These are phyloP conservation scores for Diatrype stigma DNA, from an alignment of 2,329 filamentous ascomycete species.

Conservation along the genomic window DNA sequence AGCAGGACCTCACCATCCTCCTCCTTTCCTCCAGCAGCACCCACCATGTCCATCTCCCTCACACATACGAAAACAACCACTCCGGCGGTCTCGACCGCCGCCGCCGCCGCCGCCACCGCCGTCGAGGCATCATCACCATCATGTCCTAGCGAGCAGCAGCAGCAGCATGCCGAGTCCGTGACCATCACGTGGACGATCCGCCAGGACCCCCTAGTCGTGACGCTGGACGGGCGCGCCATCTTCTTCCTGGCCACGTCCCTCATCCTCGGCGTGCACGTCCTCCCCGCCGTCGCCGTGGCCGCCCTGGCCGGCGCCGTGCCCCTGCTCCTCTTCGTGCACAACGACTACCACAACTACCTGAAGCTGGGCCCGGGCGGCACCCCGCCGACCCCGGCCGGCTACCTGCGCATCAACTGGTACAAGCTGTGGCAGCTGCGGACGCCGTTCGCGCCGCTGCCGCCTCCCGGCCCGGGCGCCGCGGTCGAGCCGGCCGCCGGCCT, in stretches of 20 bases:
- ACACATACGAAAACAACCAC: slow-evolving; percentile 19
- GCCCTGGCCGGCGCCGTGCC: slow-evolving; percentile 48
- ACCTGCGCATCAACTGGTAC: slow-evolving; percentile 68
- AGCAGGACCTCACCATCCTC: neutral
- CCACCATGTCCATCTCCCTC: slow-evolving; percentile 23
- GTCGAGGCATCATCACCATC: slow-evolving; percentile 12
- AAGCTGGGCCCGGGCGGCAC: slow-evolving; percentile 77
- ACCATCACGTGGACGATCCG: slow-evolving; percentile 40
- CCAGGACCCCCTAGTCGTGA: slow-evolving; percentile 49
- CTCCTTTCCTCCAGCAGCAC: slow-evolving; percentile 2
- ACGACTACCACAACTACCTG: slow-evolving; percentile 73
- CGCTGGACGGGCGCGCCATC: slow-evolving; percentile 47
- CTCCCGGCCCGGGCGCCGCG: slow-evolving; percentile 45
- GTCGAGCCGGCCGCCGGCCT: slow-evolving; percentile 55
- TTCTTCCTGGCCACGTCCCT: slow-evolving; percentile 41
- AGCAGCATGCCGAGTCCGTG: slow-evolving; percentile 11
- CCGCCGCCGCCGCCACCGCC: slow-evolving; percentile 15
- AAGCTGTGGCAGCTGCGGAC: slow-evolving; percentile 68
- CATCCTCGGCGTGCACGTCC: slow-evolving; percentile 48
- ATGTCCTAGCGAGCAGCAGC: neutral
- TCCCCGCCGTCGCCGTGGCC: slow-evolving; percentile 45
- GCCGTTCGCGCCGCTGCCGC: slow-evolving; percentile 57
- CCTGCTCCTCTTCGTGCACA: slow-evolving; percentile 50
- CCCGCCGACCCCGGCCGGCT: slow-evolving; percentile 68
- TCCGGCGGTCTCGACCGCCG: slow-evolving; percentile 15